Base-by-base conservation (phyloP, 495 filamentous ascomycete genomes). In the Penicillium paradoxum region DNA sequence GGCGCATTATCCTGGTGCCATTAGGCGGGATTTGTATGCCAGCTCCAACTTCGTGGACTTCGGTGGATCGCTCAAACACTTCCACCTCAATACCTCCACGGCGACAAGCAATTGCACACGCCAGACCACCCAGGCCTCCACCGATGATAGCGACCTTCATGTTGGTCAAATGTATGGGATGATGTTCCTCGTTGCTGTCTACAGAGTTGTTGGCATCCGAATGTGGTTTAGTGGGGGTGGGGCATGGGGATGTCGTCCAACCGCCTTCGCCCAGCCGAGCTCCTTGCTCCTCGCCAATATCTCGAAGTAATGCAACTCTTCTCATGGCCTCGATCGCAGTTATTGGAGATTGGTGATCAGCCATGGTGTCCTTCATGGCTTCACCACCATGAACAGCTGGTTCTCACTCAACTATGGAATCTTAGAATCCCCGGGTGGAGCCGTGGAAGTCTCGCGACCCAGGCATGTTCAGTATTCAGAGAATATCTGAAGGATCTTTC, bases 21-120 rank as follows among this genome's bases (percentile, higher is more conserved):
- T 82, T 82, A 6, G 79, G 79, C 2, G 79, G 78, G 41, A 82
- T 66, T 53, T 82, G 79, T 9, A 82, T 68, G 6, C 79, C 78
- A 6, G 76, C 76, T 34, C 67, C 61, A 24, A 78, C 72, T 59
- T 83, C 75, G 21, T 65, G 69, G 30, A 83, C 67, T 25, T 74
- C 70, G 27, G 62, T 51, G 5, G 79, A 73, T 22, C 70, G 63
- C 56, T 88, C 85, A 18, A 87, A 73, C n/a, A 88, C 64, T 0
- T 62, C 65, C 11, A 86, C 80, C 15, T 67, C 51, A 56, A 86
- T 78, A 21, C 80, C 81, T 24, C 76, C 70, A 18, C 79, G 74
- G 7, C 72, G 66, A 57, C 75, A 71, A 5, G 79, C 65, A 54
- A 87, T 84, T 2, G 83, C 83, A n/a, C 82, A 79, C 10, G 73